A percentile compares a stretch with the other conserved stretches of the same genome.
Conservation (phyloP, 2,329 filamentous ascomycete genomes). For the Emericellopsis atlantica region DNA sequence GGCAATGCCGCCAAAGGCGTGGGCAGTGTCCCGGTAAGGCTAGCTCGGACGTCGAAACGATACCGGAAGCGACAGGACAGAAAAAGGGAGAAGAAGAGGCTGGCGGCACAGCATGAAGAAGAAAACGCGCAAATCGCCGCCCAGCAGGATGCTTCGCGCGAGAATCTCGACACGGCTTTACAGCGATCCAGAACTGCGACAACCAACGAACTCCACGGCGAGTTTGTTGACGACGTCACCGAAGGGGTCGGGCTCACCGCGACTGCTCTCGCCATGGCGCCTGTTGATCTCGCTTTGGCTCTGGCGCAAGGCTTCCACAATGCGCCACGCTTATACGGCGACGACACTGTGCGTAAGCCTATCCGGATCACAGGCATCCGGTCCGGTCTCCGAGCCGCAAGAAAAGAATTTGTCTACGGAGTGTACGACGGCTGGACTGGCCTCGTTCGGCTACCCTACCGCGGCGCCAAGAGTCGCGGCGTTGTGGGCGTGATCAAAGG, state of each 20-base stretch:
- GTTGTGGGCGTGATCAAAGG: conserved; percentile 34
- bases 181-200: neutral
- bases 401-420: conserved; percentile 48
- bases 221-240: conserved; percentile 36
- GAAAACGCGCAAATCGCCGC: neutral
- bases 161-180: neutral
- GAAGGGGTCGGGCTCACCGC: conserved; percentile 37
- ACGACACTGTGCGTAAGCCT: conserved; percentile 53
- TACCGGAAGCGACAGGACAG: conserved; percentile 37
- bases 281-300: conserved; percentile 47
- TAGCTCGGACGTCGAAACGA: conserved; percentile 45
- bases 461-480: conserved; percentile 42
- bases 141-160: conserved; percentile 2
- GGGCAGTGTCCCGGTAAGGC: conserved; percentile 48
- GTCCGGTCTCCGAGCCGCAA: conserved; percentile 48
- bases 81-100: conserved; percentile 21
- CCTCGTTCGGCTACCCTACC: conserved; percentile 44
- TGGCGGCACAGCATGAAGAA: neutral
- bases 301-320: conserved; percentile 61
- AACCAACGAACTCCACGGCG: conserved; percentile 14
- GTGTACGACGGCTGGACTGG: conserved; percentile 55
- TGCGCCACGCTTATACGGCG: conserved; percentile 56
- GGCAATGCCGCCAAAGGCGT: conserved; percentile 49
- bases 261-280: conserved; percentile 38
- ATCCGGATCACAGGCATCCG: conserved; percentile 51